Evolutionary conservation across 192 early-diverging fungal species (phyloP), one percentile per base, ranked within the genome.

Genomic region (Dispira parvispora): DNA sequence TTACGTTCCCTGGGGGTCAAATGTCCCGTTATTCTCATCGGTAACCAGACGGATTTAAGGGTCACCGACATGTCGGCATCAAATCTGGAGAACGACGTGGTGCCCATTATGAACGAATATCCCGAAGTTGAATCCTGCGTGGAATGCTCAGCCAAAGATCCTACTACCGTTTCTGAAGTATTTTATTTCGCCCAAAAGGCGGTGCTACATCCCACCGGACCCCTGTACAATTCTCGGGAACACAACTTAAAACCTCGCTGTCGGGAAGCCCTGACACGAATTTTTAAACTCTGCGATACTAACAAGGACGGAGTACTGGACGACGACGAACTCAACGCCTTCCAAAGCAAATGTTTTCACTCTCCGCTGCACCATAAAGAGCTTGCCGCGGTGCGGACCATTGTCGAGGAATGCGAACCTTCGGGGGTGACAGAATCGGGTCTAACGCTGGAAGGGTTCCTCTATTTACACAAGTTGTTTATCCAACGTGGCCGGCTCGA

Each of bases 121-220:
- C 94, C 93, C 80, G 94, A 97, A 78, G 91, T 99, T 32, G 96
- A 99, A 75, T 94, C 95, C 8, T 95, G 94, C 72, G 91, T 99
- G 21, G 94, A 99, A 67, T 99, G 96, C 69, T 96, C 94, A 0
- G 92, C 93, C n/a, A 95, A 92, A 70, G 85, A 88, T 67, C 78
- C 88, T 26, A 72, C 96, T 45, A 97, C 96, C 69, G 91, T 97
- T 1, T 91, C 91, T 0, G 96, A 99, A 79, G 92, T 99, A n/a
- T 99, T 99, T 70, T 99, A 97, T 72, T 97, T 97, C 84, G 96
- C 96, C 6, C 96, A 99, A 80, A 97, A 97, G 71, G 96, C 96
- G 6, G 94, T 99, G 12, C 69, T 97, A 47, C 91, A 99, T 67
- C 96, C 96, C 8, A 97, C 94, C 2, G 88, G 90, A 13, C 94